A percentile compares a stretch with the other conserved stretches of the same genome.
Evolutionary conservation across 805 yeast genomes (phyloP).

Genomic region (Torulaspora indica): DNA sequence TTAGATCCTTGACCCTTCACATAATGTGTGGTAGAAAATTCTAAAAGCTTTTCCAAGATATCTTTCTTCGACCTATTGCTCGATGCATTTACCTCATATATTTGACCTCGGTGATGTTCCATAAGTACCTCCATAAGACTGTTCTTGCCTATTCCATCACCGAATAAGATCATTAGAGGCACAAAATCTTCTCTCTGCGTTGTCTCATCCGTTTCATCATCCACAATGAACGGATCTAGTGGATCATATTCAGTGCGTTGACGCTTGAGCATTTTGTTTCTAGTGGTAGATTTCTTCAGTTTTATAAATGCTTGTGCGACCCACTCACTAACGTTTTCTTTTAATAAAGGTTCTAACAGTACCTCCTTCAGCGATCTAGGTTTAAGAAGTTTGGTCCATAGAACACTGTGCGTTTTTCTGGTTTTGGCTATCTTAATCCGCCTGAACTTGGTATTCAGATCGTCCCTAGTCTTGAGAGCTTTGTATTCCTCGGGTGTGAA

Average conservation of each 20-base stretch:
- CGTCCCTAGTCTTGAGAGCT: conserved; percentile 12
- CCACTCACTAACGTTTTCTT: conserved; percentile 31
- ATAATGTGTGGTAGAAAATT: conserved; percentile 77
- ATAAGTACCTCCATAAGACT: conserved; percentile 65
- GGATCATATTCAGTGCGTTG: conserved; percentile 22
- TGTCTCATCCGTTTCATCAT: conserved; percentile 27
- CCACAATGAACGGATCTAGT: conserved; percentile 36
- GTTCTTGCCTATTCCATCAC: conserved; percentile 77
- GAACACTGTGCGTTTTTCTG: conserved; percentile 1
- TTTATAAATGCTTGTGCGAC: conserved; percentile 33
- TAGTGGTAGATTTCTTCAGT: conserved; percentile 34
- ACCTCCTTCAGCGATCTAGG: conserved; percentile 34
- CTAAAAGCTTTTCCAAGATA: conserved; percentile 58
- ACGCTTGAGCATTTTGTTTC: conserved; percentile 34
- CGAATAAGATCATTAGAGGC: conserved; percentile 63
- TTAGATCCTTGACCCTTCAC: conserved; percentile 51
- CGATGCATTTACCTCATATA: conserved; percentile 78
- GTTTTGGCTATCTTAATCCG: conserved; percentile 7
- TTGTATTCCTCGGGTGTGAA: conserved; percentile 19
- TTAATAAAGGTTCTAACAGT: conserved; percentile 25
- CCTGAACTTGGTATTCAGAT: background rate
- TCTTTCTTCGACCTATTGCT: conserved; percentile 69
- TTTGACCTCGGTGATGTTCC: conserved; percentile 58
- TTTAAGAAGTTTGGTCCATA: conserved; percentile 33
- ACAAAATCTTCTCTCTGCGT: conserved; percentile 39